phyloP scores from a whole-genome alignment of 345 rosid species.

The Microcos paniculata region DNA sequence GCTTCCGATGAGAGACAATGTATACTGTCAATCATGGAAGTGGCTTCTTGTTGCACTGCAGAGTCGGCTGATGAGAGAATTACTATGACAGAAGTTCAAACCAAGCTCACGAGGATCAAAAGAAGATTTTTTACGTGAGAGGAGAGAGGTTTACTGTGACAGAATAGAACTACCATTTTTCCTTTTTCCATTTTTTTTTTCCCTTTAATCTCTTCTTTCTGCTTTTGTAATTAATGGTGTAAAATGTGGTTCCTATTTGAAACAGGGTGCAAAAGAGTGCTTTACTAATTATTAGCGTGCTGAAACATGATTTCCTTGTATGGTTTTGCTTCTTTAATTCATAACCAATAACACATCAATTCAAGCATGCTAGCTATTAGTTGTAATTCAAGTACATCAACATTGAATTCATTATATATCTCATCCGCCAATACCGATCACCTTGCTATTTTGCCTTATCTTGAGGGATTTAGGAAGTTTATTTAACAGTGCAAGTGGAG shows the following conservation, averaged over 20 bases:
- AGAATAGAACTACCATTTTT: neutral
- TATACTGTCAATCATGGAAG: neutral
- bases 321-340: neutral
- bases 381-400: neutral
- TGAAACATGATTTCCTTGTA: neutral
- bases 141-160: neutral
- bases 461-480: too few relatives aligned
- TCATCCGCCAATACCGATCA: too few relatives aligned
- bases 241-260: neutral
- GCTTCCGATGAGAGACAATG: neutral
- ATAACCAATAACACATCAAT: neutral
- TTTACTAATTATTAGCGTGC: neutral
- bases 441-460: too few relatives aligned
- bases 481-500: too few relatives aligned
- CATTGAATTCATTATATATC: too few relatives aligned
- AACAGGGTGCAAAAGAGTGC: neutral
- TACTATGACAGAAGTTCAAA: neutral
- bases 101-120: neutral
- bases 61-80: conserved; percentile 4
- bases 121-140: neutral
- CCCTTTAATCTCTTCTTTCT: neutral
- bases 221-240: neutral
- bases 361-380: neutral
- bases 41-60: neutral
- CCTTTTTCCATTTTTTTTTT: neutral